A percentile compares a stretch with the other conserved stretches of the same genome.
phyloP scores from a whole-genome alignment of 2,329 filamentous ascomycete species.

The Chalaropsis thielavioides region DNA sequence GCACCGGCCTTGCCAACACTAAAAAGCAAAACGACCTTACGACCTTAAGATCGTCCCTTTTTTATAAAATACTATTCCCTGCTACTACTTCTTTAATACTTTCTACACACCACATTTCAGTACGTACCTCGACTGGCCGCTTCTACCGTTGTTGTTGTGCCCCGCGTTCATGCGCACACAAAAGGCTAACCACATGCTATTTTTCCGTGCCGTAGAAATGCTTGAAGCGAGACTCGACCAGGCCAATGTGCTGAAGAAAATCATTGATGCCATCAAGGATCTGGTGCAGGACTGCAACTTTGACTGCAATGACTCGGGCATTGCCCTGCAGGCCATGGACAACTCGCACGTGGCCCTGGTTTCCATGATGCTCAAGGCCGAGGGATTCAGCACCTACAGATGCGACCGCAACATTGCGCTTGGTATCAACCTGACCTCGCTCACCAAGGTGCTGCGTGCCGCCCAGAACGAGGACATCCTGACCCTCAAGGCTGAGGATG shows the following conservation, averaged over 20 bases:
- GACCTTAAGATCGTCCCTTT: neutral
- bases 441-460: slow-evolving; percentile 92
- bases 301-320: slow-evolving; percentile 99
- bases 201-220: slow-evolving; percentile 38
- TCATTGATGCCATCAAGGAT: slow-evolving; percentile 98
- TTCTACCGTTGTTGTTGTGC: neutral
- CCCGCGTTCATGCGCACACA: neutral
- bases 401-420: slow-evolving; percentile 98
- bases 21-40: neutral
- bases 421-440: slow-evolving; percentile 87
- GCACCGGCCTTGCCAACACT: neutral
- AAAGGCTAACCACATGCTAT: slow-evolving; percentile 8
- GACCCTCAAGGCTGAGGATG: slow-evolving; percentile 94
- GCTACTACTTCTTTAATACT: neutral
- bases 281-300: slow-evolving; percentile 99
- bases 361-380: slow-evolving; percentile 95
- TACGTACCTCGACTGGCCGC: slow-evolving; percentile 1
- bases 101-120: slow-evolving; percentile 9
- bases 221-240: slow-evolving; percentile 96
- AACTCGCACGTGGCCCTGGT: slow-evolving; percentile 98
- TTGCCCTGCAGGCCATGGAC: slow-evolving; percentile 98
- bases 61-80: too few relatives aligned
- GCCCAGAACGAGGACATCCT: slow-evolving; percentile 89
- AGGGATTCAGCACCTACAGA: slow-evolving; percentile 86
- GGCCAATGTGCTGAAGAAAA: slow-evolving; percentile 89